A percentile compares a stretch with the other conserved stretches of the same genome.
These are phyloP conservation scores for Beta lomatogona DNA, from an alignment of 179 eudicot species.

Conservation along the genomic window DNA sequence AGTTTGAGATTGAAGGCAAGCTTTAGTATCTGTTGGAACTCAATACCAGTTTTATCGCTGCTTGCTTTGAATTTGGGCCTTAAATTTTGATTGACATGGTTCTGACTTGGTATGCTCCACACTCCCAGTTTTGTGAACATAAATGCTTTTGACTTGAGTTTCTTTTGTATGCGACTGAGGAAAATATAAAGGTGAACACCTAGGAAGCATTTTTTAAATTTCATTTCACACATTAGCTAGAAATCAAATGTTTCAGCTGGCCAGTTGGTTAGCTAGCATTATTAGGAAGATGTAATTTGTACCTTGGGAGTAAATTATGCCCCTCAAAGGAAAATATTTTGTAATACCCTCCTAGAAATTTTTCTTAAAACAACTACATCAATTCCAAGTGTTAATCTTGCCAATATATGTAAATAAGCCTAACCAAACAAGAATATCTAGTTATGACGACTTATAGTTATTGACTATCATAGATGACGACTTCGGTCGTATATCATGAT, in stretches of 20 bases:
- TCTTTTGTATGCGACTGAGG: neutral
- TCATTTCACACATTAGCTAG: neutral
- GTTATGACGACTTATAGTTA: neutral
- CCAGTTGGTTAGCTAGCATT: neutral
- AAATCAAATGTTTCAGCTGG: neutral
- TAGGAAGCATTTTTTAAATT: neutral
- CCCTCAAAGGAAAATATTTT: neutral
- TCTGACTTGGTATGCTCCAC: constrained; percentile 10
- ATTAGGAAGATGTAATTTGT: neutral
- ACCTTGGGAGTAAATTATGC: neutral
- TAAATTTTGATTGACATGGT: too few relatives aligned
- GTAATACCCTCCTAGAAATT: neutral
- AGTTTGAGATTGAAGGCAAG: neutral
- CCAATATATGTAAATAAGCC: neutral
- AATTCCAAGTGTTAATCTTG: neutral
- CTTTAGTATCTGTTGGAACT: constrained; percentile 1
- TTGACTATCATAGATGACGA: neutral
- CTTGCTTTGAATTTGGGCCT: neutral
- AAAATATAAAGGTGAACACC: neutral
- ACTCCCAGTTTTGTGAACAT: neutral
- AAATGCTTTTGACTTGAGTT: neutral
- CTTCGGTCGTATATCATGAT: neutral
- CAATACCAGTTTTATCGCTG: neutral
- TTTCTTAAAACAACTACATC: neutral
- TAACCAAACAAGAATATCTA: neutral